Evolutionary conservation across 306 rosid genomes (phyloP).

Genomic region (Pyrus communis): DNA sequence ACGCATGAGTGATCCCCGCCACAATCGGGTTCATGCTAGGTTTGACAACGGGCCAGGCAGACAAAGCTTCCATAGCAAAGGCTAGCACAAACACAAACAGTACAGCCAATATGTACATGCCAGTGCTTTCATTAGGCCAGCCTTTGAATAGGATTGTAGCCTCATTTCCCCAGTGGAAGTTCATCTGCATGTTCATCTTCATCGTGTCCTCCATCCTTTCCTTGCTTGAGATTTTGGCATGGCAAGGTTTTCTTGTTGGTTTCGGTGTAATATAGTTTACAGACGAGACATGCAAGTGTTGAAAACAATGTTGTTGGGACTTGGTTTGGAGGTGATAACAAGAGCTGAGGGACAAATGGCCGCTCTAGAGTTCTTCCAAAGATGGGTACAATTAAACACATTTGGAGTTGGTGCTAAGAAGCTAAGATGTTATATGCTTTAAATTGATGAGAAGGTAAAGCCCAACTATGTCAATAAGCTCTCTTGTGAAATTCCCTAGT

Average conservation of each 20-base stretch:
- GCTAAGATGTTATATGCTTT: no score
- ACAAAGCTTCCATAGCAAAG: constrained; percentile 30
- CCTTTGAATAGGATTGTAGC: constrained; percentile 44
- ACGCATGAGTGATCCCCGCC: constrained; percentile 21
- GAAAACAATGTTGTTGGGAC: background rate
- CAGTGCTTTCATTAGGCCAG: constrained; percentile 52
- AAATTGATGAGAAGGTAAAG: no score
- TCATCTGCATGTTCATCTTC: constrained; percentile 37
- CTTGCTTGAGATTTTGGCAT: background rate
- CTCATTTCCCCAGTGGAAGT: constrained; percentile 65
- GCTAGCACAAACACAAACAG: constrained; percentile 48
- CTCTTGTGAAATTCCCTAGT: no score
- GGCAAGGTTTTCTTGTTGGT: background rate
- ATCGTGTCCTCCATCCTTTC: background rate
- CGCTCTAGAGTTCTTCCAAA: background rate
- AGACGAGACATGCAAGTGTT: background rate
- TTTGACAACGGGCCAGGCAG: constrained; percentile 24
- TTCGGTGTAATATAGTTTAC: background rate
- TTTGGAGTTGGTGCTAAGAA: no score
- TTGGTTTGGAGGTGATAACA: background rate
- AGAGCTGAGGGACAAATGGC: background rate
- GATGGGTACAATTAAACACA: no score
- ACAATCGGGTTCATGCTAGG: constrained; percentile 1
- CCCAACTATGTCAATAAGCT: no score
- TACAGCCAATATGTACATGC: constrained; percentile 53